A percentile compares a stretch with the other conserved stretches of the same genome.
Evolutionary conservation across 176 grass and related monocot genomes (phyloP).

Genomic region (Oryza glumipatula): DNA sequence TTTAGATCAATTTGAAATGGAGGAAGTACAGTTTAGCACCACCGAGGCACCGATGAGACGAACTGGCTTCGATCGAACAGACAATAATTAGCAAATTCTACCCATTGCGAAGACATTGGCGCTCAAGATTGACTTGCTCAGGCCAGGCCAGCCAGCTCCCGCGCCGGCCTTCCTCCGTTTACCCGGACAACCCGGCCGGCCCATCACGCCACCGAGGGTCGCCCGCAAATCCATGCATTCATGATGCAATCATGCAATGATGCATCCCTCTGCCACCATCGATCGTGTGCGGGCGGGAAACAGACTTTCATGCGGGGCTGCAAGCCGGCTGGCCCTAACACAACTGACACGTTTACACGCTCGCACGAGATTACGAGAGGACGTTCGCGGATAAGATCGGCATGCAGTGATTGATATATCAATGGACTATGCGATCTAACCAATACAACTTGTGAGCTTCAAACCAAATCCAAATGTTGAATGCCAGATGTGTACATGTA

Average conservation of each 20-base stretch:
- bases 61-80: neutral
- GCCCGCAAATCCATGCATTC: neutral
- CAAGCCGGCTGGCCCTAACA: neutral
- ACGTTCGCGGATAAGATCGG: neutral
- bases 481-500: too few species aligned
- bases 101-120: neutral
- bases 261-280: neutral
- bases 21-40: neutral
- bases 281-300: neutral
- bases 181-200: neutral
- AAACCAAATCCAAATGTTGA: too few species aligned
- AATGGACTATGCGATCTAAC: neutral
- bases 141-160: too few species aligned
- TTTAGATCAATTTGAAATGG: too few species aligned
- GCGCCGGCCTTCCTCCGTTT: neutral
- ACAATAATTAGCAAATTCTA: too few species aligned
- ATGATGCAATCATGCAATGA: neutral
- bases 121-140: neutral
- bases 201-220: neutral
- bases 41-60: neutral
- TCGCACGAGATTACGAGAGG: neutral
- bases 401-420: neutral
- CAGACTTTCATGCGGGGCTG: neutral
- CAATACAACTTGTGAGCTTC: too few species aligned
- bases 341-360: neutral